Evolutionary conservation across 768 basidiomycete genomes (phyloP), one percentile per base, ranked within the genome.

Genomic region (Rhizopogon rudus): DNA sequence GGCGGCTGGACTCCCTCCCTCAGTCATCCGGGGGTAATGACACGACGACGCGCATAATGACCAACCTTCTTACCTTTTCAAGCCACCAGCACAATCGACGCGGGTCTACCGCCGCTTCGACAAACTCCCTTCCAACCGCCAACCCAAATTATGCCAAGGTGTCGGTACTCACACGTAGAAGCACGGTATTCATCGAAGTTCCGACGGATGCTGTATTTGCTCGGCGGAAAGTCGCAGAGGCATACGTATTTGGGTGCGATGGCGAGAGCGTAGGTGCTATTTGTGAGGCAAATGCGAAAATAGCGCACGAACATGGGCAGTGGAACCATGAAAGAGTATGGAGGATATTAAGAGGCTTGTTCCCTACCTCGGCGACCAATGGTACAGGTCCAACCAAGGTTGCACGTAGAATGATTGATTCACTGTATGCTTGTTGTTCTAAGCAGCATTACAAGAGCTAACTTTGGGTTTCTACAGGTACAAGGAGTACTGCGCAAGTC

Each of bases 21-120:
- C 75, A 76, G 51, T 75, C 73, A 33, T 70, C 72, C 10, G 81
- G 80, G 51, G 78, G 80, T 41, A 77, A 77, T 9, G 76, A 81
- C 50, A 81, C 82, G 60, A 84, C 88, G 31, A 65, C 86, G n/a
- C 81, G 86, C 13, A 81, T 88, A 57, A 87, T 90, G 87, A 88
- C 87, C 4, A 88, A 88, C 62, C 71, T 91, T 1, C 74, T 90
- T 53, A 82, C 84, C 0, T 76, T 83, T 53, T 80, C 83, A 12
- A 80, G 78, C 55, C 75, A 77, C 40, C 65, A 55, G 6, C 39
- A 64, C 56, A 31, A 55, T 64, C 41, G 57, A 62, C 53, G 44
- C 61, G 58, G 52, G 64, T 45, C 53, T 14, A 53, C 37, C 17
- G 2, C 35, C 2, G 28, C 35, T 20, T 20, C 42, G 9, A n/a